phyloP scores from a whole-genome alignment of 257 asterid species.

The Parsonsia alboflavescens region DNA sequence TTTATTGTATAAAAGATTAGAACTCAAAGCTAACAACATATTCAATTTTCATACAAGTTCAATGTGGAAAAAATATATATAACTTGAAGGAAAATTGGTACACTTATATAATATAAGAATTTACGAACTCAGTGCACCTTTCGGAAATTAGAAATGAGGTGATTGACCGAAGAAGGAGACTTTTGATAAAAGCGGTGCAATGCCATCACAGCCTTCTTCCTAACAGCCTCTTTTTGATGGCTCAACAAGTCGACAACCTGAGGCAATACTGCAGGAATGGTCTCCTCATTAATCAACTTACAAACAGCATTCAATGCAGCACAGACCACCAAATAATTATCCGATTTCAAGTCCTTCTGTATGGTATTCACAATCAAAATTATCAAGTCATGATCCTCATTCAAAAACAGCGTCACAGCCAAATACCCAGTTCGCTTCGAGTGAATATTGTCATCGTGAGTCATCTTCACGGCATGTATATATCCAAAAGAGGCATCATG shows the following conservation, averaged over 20 bases:
- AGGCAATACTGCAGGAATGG: conserved; percentile 91
- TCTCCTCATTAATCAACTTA: conserved; percentile 92
- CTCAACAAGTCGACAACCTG: conserved; percentile 82
- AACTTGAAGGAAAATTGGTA: neutral
- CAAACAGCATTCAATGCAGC: conserved; percentile 90
- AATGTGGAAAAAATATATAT: neutral
- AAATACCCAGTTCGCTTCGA: conserved; percentile 82
- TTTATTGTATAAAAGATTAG: neutral
- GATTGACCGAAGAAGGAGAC: conserved; percentile 79
- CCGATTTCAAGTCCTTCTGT: conserved; percentile 96
- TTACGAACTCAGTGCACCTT: conserved; percentile 48
- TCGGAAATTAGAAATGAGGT: conserved; percentile 76
- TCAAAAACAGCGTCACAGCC: conserved; percentile 82
- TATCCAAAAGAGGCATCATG: conserved; percentile 96
- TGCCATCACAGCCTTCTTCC: conserved; percentile 98
- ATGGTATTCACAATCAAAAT: conserved; percentile 91
- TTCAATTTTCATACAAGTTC: neutral
- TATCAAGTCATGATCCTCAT: conserved; percentile 94
- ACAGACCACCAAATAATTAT: conserved; percentile 77
- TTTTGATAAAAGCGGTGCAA: conserved; percentile 79
- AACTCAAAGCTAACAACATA: neutral
- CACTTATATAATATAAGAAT: neutral
- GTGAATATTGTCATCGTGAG: conserved; percentile 76
- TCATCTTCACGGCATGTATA: conserved; percentile 96
- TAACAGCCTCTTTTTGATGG: conserved; percentile 87